Percentiles rank a stretch among this genome's conserved stretches.
Conservation (phyloP, 2,329 filamentous ascomycete species). For the Colletotrichum noveboracense region DNA sequence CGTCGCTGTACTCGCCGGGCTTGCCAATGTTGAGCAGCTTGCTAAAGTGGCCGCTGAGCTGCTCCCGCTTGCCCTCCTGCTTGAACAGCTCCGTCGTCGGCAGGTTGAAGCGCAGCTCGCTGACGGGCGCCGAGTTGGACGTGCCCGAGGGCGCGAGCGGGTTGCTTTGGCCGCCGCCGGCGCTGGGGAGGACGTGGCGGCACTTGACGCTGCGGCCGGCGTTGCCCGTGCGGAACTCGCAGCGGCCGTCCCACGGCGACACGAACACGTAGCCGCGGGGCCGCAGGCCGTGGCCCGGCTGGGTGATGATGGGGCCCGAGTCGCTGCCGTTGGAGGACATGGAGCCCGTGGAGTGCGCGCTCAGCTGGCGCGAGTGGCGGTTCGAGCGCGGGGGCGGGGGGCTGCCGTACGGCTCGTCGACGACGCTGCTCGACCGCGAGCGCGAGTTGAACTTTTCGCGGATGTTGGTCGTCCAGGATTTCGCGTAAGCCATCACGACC, state of each 20-base stretch:
- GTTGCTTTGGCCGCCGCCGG: conserved; percentile 24
- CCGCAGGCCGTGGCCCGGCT: conserved; percentile 52
- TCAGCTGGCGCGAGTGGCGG: conserved; percentile 18
- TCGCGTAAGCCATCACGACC: conserved; percentile 62
- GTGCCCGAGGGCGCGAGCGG: conserved; percentile 31
- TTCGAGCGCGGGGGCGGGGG: neutral
- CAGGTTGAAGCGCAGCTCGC: conserved; percentile 90
- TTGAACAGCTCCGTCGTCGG: conserved; percentile 62
- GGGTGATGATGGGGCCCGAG: conserved; percentile 39
- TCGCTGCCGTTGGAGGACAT: conserved; percentile 22
- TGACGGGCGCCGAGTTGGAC: conserved; percentile 56
- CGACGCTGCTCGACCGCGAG: conserved; percentile 25
- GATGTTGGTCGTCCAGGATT: conserved; percentile 53
- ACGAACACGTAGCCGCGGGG: conserved; percentile 76
- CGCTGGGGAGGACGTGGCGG: conserved; percentile 68
- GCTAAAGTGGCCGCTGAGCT: conserved; percentile 47
- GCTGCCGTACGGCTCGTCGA: neutral
- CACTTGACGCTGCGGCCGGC: conserved; percentile 78
- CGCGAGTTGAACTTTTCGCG: conserved; percentile 47
- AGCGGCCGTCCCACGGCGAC: conserved; percentile 87
- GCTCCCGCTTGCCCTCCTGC: conserved; percentile 33
- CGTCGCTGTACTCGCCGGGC: conserved; percentile 33
- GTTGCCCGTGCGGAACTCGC: conserved; percentile 82
- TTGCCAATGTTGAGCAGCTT: conserved; percentile 39
- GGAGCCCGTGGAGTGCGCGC: conserved; percentile 15